Base-by-base conservation (phyloP, 805 yeast genomes). In the Starmera quercuum region DNA sequence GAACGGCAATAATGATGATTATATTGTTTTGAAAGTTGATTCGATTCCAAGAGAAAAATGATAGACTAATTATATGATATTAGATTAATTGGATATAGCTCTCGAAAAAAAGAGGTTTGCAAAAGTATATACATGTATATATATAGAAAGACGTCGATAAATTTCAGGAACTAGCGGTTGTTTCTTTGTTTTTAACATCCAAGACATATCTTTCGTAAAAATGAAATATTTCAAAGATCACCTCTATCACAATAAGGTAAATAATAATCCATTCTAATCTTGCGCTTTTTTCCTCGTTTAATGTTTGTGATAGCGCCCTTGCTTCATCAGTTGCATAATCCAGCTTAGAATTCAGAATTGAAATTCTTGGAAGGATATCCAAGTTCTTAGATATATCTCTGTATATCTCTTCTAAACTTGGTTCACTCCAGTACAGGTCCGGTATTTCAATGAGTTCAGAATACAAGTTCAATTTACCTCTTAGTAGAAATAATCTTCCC, bases 301-400 rank as follows among this genome's bases (percentile, higher is more conserved):
- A 54, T 4, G 86, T 80, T 15, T 80, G 72, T 41, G 87, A 65
- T 24, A 88, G 62, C 3, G 87, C 88, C 10, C 85, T 68, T 12
- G 85, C 82, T 51, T 87, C 95, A 40, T 88, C 96, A 0, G 94
- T 78, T 2, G 94, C 86, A 57, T 88, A 88, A 54, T 88, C 97
- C 38, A 88, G 61, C 53, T 87, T 87, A 34, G 87, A 70, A 54
- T 88, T 88, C 52, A 88, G 61, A 23, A 87, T 85, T 20, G 75
- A 66, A 31, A 87, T 83, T 40, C 97, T 65, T 6, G 90, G 83
- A 20, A 69, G 66, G 20, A 88, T 76, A 47, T 88, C 97, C 36
- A 88, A 62, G 16, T 73, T 73, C 31, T 71, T 71, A 1, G 94
- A 81, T 7, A 85, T 76, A 14, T 73, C 68, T 31, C 77, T 72